Evolutionary conservation across 2,329 filamentous ascomycete species (phyloP), one percentile per base, ranked within the genome.

Genomic region (Colletotrichum eleusines): DNA sequence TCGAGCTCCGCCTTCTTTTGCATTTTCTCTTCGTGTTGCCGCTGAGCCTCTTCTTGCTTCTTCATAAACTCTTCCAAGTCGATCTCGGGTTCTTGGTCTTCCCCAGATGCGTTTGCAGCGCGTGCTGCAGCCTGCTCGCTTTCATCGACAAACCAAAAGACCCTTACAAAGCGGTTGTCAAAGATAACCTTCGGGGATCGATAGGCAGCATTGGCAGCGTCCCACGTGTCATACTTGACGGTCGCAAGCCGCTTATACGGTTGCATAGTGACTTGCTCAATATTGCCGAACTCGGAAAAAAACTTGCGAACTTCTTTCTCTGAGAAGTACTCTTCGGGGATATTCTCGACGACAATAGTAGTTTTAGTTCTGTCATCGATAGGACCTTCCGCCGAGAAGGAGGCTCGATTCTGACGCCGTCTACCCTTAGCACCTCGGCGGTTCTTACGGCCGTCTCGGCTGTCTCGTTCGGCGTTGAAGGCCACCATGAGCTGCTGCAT

Each of bases 111-210:
- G 65, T 78, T 73, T 33, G 76, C 62, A 60, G 74, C n/a, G 42
- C 74, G 40, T 63, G 75, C 73, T 2, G 78, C 77, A 16, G 80
- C 71, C 3, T 76, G 76, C 51, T 84, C 81, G 20, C 81, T 80
- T 18, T 44, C 85, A 7, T 87, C 86, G 74, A 89, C 91, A 77
- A 89, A 87, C 93, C 93, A 95, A 76, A 91, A 94, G 0, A 95
- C 91, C 76, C 94, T 95, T 59, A 96, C 93, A 75, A 96, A 96
- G 14, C 93, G 86, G 75, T 95, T 96, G 76, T 95, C 92, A 76
- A 95, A 96, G 54, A 96, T 91, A 57, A 90, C 91, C 76, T 94
- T 94, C 0, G 93, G 93, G 11, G 91, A 94, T 57, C 87, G 86
- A 78, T 93, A 94, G 2, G 93, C 93, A 20, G 88, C 87, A 70